phyloP scores from a whole-genome alignment of 768 basidiomycete genomes.

The Trametes maxima region DNA sequence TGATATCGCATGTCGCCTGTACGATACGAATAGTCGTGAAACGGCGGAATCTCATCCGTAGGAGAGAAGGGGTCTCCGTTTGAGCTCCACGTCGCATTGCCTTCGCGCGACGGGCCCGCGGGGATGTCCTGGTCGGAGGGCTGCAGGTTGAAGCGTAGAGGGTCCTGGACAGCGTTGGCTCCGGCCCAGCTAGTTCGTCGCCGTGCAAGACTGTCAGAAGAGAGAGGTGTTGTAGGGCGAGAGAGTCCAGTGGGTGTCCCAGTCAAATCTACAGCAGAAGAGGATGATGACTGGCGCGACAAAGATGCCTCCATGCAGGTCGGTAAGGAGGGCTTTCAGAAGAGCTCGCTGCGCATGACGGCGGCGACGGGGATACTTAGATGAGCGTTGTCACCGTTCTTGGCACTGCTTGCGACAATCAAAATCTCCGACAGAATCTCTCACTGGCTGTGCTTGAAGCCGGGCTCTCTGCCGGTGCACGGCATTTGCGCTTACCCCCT shows the following conservation, averaged over 20 bases:
- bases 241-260: slow-evolving; percentile 49
- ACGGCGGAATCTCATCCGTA: slow-evolving; percentile 40
- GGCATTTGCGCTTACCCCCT: background rate
- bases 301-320: slow-evolving; percentile 21
- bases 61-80: slow-evolving; percentile 55
- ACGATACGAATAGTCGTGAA: slow-evolving; percentile 34
- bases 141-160: slow-evolving; percentile 43
- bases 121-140: slow-evolving; percentile 28
- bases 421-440: background rate
- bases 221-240: slow-evolving; percentile 53
- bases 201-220: slow-evolving; percentile 47
- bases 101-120: slow-evolving; percentile 30
- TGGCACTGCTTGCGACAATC: slow-evolving; percentile 1
- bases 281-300: slow-evolving; percentile 44
- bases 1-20: slow-evolving; percentile 21
- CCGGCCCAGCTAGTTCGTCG: slow-evolving; percentile 63
- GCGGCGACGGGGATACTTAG: slow-evolving; percentile 10
- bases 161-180: slow-evolving; percentile 49
- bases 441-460: background rate
- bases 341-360: slow-evolving; percentile 23
- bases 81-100: slow-evolving; percentile 28
- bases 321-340: slow-evolving; percentile 9
- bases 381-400: slow-evolving; percentile 10
- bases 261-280: slow-evolving; percentile 59
- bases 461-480: background rate